Conservation (phyloP, 1,139 yeast genomes). For the Suhomyces yuchorum region DNA sequence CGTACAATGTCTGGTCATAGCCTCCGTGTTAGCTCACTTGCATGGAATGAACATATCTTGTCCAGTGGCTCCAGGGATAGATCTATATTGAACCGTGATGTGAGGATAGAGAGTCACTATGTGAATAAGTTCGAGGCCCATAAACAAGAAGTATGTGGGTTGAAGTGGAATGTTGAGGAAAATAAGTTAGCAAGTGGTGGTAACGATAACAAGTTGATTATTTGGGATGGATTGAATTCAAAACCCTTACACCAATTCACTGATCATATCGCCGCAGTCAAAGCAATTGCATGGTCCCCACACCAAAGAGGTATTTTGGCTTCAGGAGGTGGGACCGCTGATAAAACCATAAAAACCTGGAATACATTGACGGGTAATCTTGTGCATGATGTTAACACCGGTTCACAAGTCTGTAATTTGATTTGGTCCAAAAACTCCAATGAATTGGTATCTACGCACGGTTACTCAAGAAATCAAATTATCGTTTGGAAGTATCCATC, state of each 20-base stretch:
- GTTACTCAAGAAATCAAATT: slow-evolving; percentile 87
- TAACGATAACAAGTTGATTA: slow-evolving; percentile 80
- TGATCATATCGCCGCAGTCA: slow-evolving; percentile 93
- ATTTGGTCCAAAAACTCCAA: slow-evolving; percentile 92
- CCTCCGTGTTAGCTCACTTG: slow-evolving; percentile 79
- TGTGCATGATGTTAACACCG: slow-evolving; percentile 81
- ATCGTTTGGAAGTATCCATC: slow-evolving; percentile 94
- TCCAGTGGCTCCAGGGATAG: slow-evolving; percentile 89
- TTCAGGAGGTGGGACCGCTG: slow-evolving; percentile 97
- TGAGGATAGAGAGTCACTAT: slow-evolving; percentile 81
- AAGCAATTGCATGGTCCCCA: slow-evolving; percentile 97
- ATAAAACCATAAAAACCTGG: slow-evolving; percentile 89
- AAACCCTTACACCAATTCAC: slow-evolving; percentile 72
- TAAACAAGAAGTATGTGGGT: slow-evolving; percentile 94
- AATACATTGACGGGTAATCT: slow-evolving; percentile 79
- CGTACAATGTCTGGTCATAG: slow-evolving; percentile 93
- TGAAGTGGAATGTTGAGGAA: slow-evolving; percentile 90
- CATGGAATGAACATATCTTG: slow-evolving; percentile 92
- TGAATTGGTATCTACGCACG: slow-evolving; percentile 93
- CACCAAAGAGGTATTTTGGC: slow-evolving; percentile 93
- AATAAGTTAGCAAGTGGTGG: slow-evolving; percentile 91
- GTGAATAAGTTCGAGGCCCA: slow-evolving; percentile 73
- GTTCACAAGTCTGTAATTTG: slow-evolving; percentile 93
- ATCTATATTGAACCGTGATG: slow-evolving; percentile 85
- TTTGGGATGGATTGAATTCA: slow-evolving; percentile 82